phyloP scores from a whole-genome alignment of 768 basidiomycete species.

The Piloderma croceum region DNA sequence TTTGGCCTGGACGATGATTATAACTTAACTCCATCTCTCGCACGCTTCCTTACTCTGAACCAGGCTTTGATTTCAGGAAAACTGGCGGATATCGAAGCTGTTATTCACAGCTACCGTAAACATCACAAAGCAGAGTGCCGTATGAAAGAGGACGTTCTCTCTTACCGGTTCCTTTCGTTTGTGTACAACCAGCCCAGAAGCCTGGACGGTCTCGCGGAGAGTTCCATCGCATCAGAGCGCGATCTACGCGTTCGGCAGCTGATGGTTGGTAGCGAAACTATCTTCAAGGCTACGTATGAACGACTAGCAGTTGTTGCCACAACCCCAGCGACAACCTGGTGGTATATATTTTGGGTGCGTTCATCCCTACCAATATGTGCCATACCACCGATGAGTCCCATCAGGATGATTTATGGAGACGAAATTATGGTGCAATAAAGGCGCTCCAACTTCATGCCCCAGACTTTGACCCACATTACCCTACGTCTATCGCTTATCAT shows the following conservation, averaged over 20 bases:
- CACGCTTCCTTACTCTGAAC: conserved; percentile 58
- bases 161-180: conserved; percentile 55
- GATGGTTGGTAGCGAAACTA: conserved; percentile 38
- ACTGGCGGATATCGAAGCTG: conserved; percentile 39
- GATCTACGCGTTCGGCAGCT: conserved; percentile 53
- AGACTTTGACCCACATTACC: conserved; percentile 70
- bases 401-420: conserved; percentile 72
- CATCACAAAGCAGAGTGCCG: conserved; percentile 43
- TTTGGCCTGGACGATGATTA: conserved; percentile 66
- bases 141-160: conserved; percentile 48
- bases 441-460: conserved; percentile 41
- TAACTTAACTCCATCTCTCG: conserved; percentile 55
- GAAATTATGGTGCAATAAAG: conserved; percentile 56
- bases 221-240: conserved; percentile 42
- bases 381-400: background rate
- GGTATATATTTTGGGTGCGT: conserved; percentile 76
- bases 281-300: conserved; percentile 47
- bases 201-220: conserved; percentile 38
- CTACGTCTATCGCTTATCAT: conserved; percentile 65
- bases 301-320: conserved; percentile 46
- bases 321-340: conserved; percentile 56
- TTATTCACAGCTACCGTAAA: conserved; percentile 46
- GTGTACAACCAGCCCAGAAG: conserved; percentile 55
- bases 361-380: background rate
- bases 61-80: conserved; percentile 40